Evolutionary conservation across 192 early-diverging fungal genomes (phyloP).

Genomic region (Haplosporangium gracile): DNA sequence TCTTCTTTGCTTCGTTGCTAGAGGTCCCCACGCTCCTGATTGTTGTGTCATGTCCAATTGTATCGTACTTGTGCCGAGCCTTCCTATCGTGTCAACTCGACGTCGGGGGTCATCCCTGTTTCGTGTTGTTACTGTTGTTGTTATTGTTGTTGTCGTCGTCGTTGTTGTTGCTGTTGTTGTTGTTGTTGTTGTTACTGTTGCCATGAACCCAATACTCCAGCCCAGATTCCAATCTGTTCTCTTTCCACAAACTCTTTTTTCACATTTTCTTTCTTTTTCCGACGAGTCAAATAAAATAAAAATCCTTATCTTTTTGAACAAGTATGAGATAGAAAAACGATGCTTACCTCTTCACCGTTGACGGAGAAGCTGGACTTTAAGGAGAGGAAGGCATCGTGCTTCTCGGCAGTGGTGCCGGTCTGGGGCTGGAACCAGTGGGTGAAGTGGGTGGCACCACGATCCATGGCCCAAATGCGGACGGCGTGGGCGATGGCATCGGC

Average conservation of each 20-base stretch:
- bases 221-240: background rate
- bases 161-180: background rate
- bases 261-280: background rate
- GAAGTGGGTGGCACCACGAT: slow-evolving; percentile 97
- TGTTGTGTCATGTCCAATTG: background rate
- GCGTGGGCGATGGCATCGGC: slow-evolving; percentile 99
- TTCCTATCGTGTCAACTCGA: no score
- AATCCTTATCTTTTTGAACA: background rate
- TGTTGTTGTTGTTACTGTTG: background rate
- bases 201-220: background rate
- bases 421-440: slow-evolving; percentile 99
- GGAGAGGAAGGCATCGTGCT: slow-evolving; percentile 99
- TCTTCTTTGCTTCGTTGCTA: background rate
- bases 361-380: slow-evolving; percentile 84
- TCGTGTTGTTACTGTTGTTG: background rate
- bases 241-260: slow-evolving; percentile 89
- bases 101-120: no score
- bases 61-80: background rate
- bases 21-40: background rate
- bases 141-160: no score
- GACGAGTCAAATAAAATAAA: background rate
- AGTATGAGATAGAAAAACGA: background rate
- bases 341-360: slow-evolving; percentile 89
- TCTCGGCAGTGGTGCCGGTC: slow-evolving; percentile 98
- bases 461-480: slow-evolving; percentile 97